Base-by-base conservation (phyloP, 2,329 filamentous ascomycete genomes). In the Tothia fuscella region DNA sequence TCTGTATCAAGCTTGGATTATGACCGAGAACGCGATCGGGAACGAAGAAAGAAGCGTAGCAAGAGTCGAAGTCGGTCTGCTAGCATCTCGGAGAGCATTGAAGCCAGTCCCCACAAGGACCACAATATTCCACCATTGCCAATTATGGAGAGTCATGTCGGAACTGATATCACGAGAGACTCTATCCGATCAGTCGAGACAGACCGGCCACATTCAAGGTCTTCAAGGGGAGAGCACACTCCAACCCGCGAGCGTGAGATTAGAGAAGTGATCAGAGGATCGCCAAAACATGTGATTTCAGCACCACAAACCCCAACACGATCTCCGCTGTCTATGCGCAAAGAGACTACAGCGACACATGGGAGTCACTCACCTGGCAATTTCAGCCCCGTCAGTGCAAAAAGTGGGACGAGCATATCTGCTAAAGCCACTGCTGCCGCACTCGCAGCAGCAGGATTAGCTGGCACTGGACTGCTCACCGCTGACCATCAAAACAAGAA, bases 181-280 rank as follows among this genome's bases (percentile, higher is more conserved):
- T 95, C 89, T 0, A 84, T 96, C 41, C 63, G 91, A 14, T 91
- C 88, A 4, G 82, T 84, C 22, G 78, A 82, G 21, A 84, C 83
- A 0, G 84, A 85, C 48, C 68, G 78, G 39, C 80, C 83, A 13
- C 70, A 73, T 35, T 84, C 82, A 14, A 76, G 79, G 17, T 80
- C 70, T 4, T 53, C 78, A 72, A 51, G 74, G 73, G 61, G 61
- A 38, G 52, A 68, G 62, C 52, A 71, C 1, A 77, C 78, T 10
- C 64, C 65, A 1, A 25, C 20, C 16, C 21, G 34, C 16, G n/a
- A n/a, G n/a, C n/a, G n/a, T 9, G 42, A 44, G 21, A 60, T 80
- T 35, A 72, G 72, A 29, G 76, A 85, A 48, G 70, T 83, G n/a
- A 57, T 72, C 25, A 71, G 77, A 44, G 77, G 74, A 4, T 70